phyloP scores from a whole-genome alignment of 192 early-diverging fungal genomes.

The Helicostylum pulchrum region DNA sequence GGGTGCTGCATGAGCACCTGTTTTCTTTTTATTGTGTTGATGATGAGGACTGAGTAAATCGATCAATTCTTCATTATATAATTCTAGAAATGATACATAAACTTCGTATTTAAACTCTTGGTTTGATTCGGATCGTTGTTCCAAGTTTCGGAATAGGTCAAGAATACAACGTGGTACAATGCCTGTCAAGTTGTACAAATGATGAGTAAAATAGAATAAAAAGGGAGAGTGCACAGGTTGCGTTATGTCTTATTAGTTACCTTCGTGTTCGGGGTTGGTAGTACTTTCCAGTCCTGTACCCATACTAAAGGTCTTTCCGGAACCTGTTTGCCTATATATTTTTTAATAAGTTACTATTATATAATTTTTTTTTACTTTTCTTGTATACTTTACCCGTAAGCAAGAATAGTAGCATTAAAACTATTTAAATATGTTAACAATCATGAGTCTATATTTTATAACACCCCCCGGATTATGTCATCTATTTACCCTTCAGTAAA shows the following conservation, averaged over 20 bases:
- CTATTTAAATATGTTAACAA: slow-evolving; percentile 32
- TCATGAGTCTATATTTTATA: not conserved
- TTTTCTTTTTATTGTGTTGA: slow-evolving; percentile 23
- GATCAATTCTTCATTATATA: slow-evolving; percentile 96
- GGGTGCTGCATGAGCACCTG: slow-evolving; percentile 1
- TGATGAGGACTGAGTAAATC: slow-evolving; percentile 66
- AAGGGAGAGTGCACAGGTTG: not conserved
- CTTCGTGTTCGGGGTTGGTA: slow-evolving; percentile 25
- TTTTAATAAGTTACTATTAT: not conserved
- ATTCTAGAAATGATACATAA: slow-evolving; percentile 84
- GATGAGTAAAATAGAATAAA: slow-evolving; percentile 10
- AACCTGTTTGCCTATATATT: slow-evolving; percentile 70
- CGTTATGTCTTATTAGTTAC: slow-evolving; percentile 10
- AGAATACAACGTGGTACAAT: slow-evolving; percentile 69
- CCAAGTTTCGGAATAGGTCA: slow-evolving; percentile 49
- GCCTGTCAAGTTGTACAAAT: slow-evolving; percentile 35
- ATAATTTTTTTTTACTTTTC: not conserved
- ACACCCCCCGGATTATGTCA: not conserved
- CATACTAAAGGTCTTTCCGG: slow-evolving; percentile 97
- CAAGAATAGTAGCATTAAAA: slow-evolving; percentile 92
- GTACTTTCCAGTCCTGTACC: slow-evolving; percentile 60
- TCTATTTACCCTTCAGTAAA: slow-evolving; percentile 71
- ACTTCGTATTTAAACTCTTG: slow-evolving; percentile 43
- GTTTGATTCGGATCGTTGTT: slow-evolving; percentile 33
- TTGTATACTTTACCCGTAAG: slow-evolving; percentile 59